Evolutionary conservation across 1,284 basidiomycete genomes (phyloP).

Genomic region (Leccinum angustisporum): DNA sequence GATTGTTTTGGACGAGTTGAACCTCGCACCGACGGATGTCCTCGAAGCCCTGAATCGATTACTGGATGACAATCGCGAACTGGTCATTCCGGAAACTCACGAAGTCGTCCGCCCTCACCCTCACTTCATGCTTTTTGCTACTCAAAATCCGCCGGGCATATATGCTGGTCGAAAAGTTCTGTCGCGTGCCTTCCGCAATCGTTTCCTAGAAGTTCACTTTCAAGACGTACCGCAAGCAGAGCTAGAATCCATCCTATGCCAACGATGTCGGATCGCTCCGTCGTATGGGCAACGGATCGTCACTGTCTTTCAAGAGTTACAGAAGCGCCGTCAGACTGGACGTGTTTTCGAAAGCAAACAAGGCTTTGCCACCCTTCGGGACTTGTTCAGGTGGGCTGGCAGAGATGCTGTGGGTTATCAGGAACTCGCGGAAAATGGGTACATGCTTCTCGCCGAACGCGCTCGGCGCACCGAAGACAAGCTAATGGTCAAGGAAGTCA

Average conservation of each 20-base stretch:
- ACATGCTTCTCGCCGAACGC: conserved; percentile 96
- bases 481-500: conserved; percentile 85
- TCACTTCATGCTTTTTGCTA: conserved; percentile 97
- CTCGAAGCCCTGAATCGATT: conserved; percentile 96
- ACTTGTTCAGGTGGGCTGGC: conserved; percentile 96
- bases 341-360: conserved; percentile 98
- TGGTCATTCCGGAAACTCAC: conserved; percentile 95
- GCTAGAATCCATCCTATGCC: conserved; percentile 89
- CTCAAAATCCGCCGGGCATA: conserved; percentile 97
- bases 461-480: conserved; percentile 86
- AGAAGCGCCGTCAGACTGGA: conserved; percentile 86
- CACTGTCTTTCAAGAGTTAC: conserved; percentile 89
- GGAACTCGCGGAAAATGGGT: conserved; percentile 94
- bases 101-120: conserved; percentile 94
- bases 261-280: conserved; percentile 87
- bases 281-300: conserved; percentile 93
- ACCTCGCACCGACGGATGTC: conserved; percentile 97
- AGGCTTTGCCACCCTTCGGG: conserved; percentile 94
- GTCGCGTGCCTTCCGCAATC: conserved; percentile 95
- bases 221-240: conserved; percentile 95
- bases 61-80: conserved; percentile 96
- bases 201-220: conserved; percentile 99
- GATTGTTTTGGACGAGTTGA: conserved; percentile 98
- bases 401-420: conserved; percentile 88
- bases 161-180: conserved; percentile 96